Conservation (phyloP, 2,329 filamentous ascomycete genomes). For the Acrocalymma vagum region DNA sequence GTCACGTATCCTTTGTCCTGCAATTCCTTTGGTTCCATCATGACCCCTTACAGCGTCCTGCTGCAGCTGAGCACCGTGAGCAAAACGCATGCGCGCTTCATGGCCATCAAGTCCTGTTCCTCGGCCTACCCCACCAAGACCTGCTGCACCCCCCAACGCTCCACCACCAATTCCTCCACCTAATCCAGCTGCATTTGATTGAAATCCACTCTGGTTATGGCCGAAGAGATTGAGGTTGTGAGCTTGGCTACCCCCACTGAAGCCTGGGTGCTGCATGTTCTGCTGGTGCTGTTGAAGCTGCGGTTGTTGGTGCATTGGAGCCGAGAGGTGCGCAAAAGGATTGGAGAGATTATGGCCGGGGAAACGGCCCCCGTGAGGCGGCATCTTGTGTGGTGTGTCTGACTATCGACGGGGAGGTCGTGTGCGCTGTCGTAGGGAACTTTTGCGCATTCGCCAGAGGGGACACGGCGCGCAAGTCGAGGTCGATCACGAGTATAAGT, state of each 20-base stretch:
- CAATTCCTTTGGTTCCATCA: constrained; percentile 64
- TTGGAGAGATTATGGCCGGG: constrained; percentile 66
- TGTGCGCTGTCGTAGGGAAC: constrained; percentile 7
- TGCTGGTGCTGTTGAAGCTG: constrained; percentile 60
- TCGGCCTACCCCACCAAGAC: constrained; percentile 58
- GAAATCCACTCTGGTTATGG: constrained; percentile 47
- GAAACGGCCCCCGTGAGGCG: constrained; percentile 67
- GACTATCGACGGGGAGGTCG: constrained; percentile 25
- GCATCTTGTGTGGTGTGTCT: constrained; percentile 55
- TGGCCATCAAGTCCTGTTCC: constrained; percentile 82
- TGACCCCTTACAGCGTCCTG: constrained; percentile 61
- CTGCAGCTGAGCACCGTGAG: constrained; percentile 70
- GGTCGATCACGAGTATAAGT: neutral
- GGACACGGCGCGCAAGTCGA: neutral
- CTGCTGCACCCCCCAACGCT: constrained; percentile 63
- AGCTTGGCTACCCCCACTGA: constrained; percentile 63
- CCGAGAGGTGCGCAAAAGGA: constrained; percentile 65
- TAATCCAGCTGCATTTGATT: constrained; percentile 61
- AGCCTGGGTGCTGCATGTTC: constrained; percentile 73
- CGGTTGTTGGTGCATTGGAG: constrained; percentile 58
- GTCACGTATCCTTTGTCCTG: constrained; percentile 83
- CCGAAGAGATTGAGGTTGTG: constrained; percentile 69
- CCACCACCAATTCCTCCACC: constrained; percentile 65
- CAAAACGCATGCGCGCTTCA: constrained; percentile 87
- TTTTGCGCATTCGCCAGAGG: constrained; percentile 1